Evolutionary conservation across 805 yeast genomes (phyloP), one percentile per base, ranked within the genome.

Genomic region (Wickerhamiella spandovensis): DNA sequence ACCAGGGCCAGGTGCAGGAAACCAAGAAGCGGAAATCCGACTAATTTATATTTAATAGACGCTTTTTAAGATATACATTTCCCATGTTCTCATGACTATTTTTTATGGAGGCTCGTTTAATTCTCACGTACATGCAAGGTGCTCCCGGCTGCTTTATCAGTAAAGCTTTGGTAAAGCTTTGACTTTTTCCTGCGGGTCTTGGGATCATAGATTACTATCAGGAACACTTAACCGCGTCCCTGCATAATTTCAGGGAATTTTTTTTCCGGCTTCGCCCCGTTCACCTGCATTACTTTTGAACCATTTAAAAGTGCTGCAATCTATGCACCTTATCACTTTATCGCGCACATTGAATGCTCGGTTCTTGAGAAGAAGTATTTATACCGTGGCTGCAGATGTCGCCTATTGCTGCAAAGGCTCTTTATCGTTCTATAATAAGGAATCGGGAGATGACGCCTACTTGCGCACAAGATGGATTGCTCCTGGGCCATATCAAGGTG

Each of bases 1-100:
- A 78, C 61, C 74, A 77, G 50, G 62, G 69, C 7, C 64, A 65
- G 44, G 61, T 64, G 12, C 54, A 56, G 5, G 65, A 57, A 47
- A 43, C 57, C 10, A 46, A 47, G 30, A 53, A 53, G 46, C 46
- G 54, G 25, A 51, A 51, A 42, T 9, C 46, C 23, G 50, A 47
- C 25, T 25, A 18, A 12, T n/a, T 35, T 15, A 22, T 18, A 15
- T 45, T 18, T 32, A 20, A 22, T 43, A 24, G 39, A 35, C 13
- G 7, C 39, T 35, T 35, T 8, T n/a, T 35, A 25, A 7, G 30
- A 28, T 28, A 15, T 28, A 28, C 32, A 28, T 28, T 25, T 28
- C 32, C 32, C 32, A 9, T 12, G 5, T 12, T 12, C 12, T 28
- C 15, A 12, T 12, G 32, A n/a, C n/a, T n/a, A n/a, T n/a, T n/a